Evolutionary conservation across 306 rosid genomes (phyloP), one percentile per base, ranked within the genome.

Genomic region (Betula pendula): DNA sequence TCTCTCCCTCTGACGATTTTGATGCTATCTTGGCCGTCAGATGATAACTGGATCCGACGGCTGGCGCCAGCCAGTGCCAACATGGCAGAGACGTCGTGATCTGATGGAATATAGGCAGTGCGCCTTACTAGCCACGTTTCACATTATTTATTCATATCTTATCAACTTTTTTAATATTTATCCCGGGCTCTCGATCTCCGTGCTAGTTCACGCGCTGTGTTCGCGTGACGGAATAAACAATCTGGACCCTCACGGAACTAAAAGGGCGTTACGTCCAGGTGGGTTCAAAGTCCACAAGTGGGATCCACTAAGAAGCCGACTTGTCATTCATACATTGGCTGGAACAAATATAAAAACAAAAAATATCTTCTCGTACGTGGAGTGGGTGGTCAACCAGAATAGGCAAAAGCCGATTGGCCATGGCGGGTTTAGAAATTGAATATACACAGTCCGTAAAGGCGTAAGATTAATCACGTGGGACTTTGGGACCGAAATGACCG

Each of bases 11-110:
- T 22, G 27, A 27, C 22, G 49, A 38, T 47, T 50, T 74, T 69
- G 69, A 70, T 43, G 40, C 62, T 0, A 51, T 5, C 1, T 1
- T 8, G 5, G 11, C 81, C 82, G 82, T 84, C 40, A 42, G 77
- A 77, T 76, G 2, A 35, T 2, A 0, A 0, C 5, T 0, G 0
- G 6, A 87, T 81, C 86, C 0, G 16, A 81, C 86, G 90, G 83
- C 40, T 22, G 9, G 1, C 47, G 27, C 17, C 75, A 48, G 76
- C 8, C 43, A 10, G 27, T 74, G 90, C 88, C 87, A 77, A 75
- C 87, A 43, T 84, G 90, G 88, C 90, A 84, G 73, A 69, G 50
- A 77, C 48, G 76, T 87, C 82, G 42, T 75, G 77, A 79, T 87
- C 82, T 33, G 55, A 79, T 70, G 70, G 76, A 76, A 81, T 75